Conservation (phyloP, 2,329 filamentous ascomycete genomes). For the Nothomitra cinnamomea region DNA sequence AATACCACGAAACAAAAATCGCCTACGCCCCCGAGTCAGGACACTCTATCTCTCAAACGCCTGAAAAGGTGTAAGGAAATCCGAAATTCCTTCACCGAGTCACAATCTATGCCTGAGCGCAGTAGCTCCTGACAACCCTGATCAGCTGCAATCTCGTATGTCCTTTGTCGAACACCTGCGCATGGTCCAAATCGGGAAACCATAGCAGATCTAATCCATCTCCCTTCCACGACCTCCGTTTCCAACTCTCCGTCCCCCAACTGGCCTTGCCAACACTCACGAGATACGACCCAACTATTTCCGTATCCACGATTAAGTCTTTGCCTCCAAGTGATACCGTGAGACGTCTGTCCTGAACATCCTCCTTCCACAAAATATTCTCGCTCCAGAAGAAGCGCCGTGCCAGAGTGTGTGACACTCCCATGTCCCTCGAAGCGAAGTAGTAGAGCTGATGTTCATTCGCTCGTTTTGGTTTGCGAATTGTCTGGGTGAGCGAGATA, state of each 20-base stretch:
- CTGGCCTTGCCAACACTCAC: constrained; percentile 10
- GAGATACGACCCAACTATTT: constrained; percentile 40
- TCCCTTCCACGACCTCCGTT: constrained; percentile 17
- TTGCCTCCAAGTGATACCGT: constrained; percentile 41
- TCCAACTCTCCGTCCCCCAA: constrained; percentile 7
- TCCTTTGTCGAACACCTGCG: constrained; percentile 36
- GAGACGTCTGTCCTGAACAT: constrained; percentile 32
- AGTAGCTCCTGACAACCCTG: constrained; percentile 11
- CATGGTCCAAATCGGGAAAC: constrained; percentile 45
- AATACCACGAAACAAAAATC: no score
- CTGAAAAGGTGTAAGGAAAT: no score
- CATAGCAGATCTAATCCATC: constrained; percentile 39
- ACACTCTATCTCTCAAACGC: no score
- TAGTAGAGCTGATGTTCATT: constrained; percentile 57
- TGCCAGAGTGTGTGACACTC: constrained; percentile 45
- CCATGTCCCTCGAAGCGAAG: constrained; percentile 50
- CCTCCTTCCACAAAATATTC: constrained; percentile 54
- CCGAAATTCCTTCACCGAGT: background rate
- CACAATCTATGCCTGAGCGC: background rate
- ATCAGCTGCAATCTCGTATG: constrained; percentile 11
- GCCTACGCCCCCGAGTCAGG: no score
- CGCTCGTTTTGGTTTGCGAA: constrained; percentile 32
- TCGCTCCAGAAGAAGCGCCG: constrained; percentile 57
- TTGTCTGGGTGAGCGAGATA: constrained; percentile 6
- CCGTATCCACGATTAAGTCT: constrained; percentile 49